These are phyloP conservation scores for Mucor lusitanicus DNA, from an alignment of 371 early-diverging fungal species.

Conservation along the genomic window DNA sequence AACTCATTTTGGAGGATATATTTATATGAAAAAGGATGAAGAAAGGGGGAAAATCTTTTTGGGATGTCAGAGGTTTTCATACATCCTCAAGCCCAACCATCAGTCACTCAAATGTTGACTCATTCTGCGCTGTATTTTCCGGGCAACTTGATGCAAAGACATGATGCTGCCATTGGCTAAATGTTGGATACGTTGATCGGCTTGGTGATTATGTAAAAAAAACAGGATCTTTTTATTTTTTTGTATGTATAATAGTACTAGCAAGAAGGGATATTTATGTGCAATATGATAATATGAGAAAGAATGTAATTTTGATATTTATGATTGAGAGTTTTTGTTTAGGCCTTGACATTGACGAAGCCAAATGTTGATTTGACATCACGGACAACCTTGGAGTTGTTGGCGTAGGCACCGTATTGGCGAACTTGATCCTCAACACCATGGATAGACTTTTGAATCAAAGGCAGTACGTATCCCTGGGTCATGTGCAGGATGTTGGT, in stretches of 20 bases:
- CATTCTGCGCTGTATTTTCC: conserved; percentile 1
- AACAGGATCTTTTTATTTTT: background rate
- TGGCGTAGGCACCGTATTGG: conserved; percentile 29
- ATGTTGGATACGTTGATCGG: background rate
- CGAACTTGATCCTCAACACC: conserved; percentile 45
- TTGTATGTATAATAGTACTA: background rate
- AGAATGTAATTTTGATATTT: background rate
- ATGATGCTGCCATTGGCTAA: background rate
- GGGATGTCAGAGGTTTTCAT: background rate
- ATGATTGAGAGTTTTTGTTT: background rate
- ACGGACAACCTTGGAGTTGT: conserved; percentile 24
- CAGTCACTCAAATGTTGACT: conserved; percentile 5
- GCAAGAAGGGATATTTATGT: background rate
- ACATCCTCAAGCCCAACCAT: background rate
- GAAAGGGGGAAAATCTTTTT: conserved; percentile 5
- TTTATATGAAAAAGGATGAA: conserved; percentile 9
- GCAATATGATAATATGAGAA: background rate
- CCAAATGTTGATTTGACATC: conserved; percentile 19
- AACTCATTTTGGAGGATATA: conserved; percentile 59
- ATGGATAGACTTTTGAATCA: conserved; percentile 48
- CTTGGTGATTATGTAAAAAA: background rate
- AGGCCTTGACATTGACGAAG: conserved; percentile 13
- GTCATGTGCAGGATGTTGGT: conserved; percentile 53
- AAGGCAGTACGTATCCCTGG: conserved; percentile 50
- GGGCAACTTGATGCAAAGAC: background rate